A percentile compares a stretch with the other conserved stretches of the same genome.
Conservation (phyloP, 2,329 filamentous ascomycete species). For the Capronia americana region DNA sequence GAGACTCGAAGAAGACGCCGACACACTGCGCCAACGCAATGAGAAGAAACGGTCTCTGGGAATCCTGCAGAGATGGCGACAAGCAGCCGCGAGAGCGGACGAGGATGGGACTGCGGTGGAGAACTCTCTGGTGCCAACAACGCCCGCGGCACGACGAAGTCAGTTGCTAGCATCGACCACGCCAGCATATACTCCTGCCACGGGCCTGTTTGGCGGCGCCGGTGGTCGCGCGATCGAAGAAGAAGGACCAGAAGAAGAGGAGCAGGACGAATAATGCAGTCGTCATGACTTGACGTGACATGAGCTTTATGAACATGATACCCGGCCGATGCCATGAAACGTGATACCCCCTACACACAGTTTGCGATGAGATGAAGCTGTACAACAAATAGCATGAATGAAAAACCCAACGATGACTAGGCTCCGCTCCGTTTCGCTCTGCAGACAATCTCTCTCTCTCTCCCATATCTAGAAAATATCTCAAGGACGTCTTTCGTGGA, state of each 20-base stretch:
- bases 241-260: conserved; percentile 16
- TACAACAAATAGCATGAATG: neutral
- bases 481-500: too few species aligned
- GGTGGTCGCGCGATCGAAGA: neutral
- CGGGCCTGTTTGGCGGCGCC: conserved; percentile 23
- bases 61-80: conserved; percentile 30
- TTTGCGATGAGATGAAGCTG: neutral
- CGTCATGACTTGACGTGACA: neutral
- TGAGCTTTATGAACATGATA: conserved; percentile 3
- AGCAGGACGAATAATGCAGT: conserved; percentile 3
- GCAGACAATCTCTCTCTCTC: too few species aligned
- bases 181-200: conserved; percentile 33
- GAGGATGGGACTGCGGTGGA: conserved; percentile 19
- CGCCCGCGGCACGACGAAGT: conserved; percentile 33
- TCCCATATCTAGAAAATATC: too few species aligned
- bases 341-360: neutral
- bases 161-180: conserved; percentile 34
- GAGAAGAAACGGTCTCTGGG: conserved; percentile 28
- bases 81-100: conserved; percentile 7
- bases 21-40: conserved; percentile 30
- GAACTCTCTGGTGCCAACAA: conserved; percentile 25
- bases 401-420: neutral
- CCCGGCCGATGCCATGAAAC: neutral
- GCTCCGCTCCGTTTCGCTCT: neutral
- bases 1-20: conserved; percentile 33